Conservation (phyloP, 805 yeast species). For the Kurtzmaniella cleridarum region DNA sequence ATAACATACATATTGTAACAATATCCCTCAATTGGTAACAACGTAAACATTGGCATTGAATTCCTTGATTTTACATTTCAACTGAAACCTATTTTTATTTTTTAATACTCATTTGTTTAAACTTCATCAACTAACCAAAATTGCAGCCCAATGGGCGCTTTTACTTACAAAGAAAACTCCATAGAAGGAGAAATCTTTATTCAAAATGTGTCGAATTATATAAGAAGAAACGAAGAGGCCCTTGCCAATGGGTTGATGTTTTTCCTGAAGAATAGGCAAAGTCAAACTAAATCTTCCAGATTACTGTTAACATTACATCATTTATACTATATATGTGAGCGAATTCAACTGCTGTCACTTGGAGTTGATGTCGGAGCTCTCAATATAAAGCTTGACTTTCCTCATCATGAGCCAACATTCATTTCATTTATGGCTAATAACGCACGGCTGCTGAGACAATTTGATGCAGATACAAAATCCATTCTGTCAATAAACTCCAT, state of each 20-base stretch:
- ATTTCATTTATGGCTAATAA: slow-evolving; percentile 58
- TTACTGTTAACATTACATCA: slow-evolving; percentile 59
- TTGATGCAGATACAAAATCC: slow-evolving; percentile 42
- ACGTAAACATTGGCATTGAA: not conserved
- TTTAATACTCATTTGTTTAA: too few species aligned
- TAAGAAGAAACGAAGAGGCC: slow-evolving; percentile 52
- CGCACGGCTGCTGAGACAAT: slow-evolving; percentile 37
- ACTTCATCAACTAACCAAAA: too few species aligned
- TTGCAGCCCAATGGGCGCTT: slow-evolving; percentile 15
- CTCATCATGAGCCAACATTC: slow-evolving; percentile 47
- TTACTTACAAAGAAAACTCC: slow-evolving; percentile 25
- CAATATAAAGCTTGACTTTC: slow-evolving; percentile 53
- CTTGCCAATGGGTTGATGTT: slow-evolving; percentile 55
- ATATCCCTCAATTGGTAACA: not conserved
- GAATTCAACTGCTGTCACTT: slow-evolving; percentile 44
- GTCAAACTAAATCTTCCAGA: slow-evolving; percentile 45
- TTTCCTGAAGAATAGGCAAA: slow-evolving; percentile 37
- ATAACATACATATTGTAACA: not conserved
- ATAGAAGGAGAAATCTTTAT: slow-evolving; percentile 56
- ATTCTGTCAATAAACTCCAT: slow-evolving; percentile 56
- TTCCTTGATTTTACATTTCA: too few species aligned
- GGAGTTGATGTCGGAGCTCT: slow-evolving; percentile 57
- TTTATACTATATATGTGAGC: slow-evolving; percentile 54
- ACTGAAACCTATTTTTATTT: too few species aligned
- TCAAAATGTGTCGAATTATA: slow-evolving; percentile 48